Evolutionary conservation across 305 asterid species (phyloP).

Genomic region (Fraxinus angustifolia): DNA sequence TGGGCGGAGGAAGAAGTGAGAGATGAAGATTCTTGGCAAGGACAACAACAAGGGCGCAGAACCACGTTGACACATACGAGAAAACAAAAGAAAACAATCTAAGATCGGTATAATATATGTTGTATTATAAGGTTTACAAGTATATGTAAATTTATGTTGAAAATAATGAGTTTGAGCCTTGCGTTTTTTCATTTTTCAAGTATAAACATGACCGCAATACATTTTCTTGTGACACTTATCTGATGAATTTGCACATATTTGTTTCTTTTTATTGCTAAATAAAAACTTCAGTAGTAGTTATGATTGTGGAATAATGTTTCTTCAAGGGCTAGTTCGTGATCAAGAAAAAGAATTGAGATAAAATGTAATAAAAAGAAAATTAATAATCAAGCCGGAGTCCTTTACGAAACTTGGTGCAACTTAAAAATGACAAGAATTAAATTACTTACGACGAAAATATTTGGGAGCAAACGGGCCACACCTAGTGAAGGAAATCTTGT

Average conservation of each 20-base stretch:
- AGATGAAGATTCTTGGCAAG: slow-evolving; percentile 21
- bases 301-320: background rate
- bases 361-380: background rate
- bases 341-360: background rate
- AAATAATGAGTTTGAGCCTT: background rate
- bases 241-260: background rate
- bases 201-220: background rate
- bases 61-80: slow-evolving; percentile 23
- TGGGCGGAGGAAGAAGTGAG: slow-evolving; percentile 31
- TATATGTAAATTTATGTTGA: background rate
- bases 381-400: background rate
- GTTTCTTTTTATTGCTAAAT: background rate
- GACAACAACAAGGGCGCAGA: slow-evolving; percentile 26
- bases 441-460: background rate
- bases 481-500: background rate
- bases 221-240: background rate
- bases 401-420: background rate
- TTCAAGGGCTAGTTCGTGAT: background rate
- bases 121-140: background rate
- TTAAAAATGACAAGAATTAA: no score
- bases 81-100: slow-evolving; percentile 42
- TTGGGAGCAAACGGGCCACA: background rate
- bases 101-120: background rate
- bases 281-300: background rate
- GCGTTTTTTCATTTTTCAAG: background rate